Percentiles rank a stretch among this genome's conserved stretches.
These are phyloP conservation scores for Trichosanthes truncata DNA, from an alignment of 306 rosid species.

Conservation along the genomic window DNA sequence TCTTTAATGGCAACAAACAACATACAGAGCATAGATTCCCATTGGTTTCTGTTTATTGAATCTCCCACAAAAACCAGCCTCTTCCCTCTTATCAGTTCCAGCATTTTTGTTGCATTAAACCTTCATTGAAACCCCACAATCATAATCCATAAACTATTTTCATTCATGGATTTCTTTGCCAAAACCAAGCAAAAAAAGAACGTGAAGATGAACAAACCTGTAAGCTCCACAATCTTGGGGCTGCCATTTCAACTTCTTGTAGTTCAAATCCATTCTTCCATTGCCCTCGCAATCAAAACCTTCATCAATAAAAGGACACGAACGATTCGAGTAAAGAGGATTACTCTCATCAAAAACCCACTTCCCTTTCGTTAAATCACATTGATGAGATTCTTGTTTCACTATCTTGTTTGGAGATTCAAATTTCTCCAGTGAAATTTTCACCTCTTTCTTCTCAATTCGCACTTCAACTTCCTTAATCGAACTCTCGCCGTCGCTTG, in stretches of 20 bases:
- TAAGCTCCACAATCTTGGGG: conserved; percentile 55
- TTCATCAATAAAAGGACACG: conserved; percentile 85
- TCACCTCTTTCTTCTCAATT: conserved; percentile 17
- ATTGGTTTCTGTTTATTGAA: conserved; percentile 86
- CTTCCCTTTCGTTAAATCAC: conserved; percentile 62
- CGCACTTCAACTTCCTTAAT: conserved; percentile 7
- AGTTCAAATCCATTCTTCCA: conserved; percentile 71
- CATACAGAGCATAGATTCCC: conserved; percentile 96
- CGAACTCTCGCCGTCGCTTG: conserved; percentile 8
- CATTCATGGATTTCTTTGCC: not conserved
- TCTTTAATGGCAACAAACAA: conserved; percentile 53
- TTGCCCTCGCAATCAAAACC: conserved; percentile 80
- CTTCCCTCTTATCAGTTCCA: conserved; percentile 80
- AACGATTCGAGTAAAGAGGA: conserved; percentile 47
- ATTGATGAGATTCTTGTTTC: conserved; percentile 26
- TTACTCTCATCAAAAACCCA: conserved; percentile 81
- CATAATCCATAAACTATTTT: conserved; percentile 9
- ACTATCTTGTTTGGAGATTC: conserved; percentile 14
- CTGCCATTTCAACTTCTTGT: conserved; percentile 80
- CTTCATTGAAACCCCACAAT: conserved; percentile 21
- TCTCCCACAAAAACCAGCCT: conserved; percentile 93
- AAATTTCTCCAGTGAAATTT: conserved; percentile 10
- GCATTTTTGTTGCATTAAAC: conserved; percentile 84
- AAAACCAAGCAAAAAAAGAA: not conserved
- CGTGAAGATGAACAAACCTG: conserved; percentile 35